Evolutionary conservation across 257 asterid genomes (phyloP).

Genomic region (Vinca minor): DNA sequence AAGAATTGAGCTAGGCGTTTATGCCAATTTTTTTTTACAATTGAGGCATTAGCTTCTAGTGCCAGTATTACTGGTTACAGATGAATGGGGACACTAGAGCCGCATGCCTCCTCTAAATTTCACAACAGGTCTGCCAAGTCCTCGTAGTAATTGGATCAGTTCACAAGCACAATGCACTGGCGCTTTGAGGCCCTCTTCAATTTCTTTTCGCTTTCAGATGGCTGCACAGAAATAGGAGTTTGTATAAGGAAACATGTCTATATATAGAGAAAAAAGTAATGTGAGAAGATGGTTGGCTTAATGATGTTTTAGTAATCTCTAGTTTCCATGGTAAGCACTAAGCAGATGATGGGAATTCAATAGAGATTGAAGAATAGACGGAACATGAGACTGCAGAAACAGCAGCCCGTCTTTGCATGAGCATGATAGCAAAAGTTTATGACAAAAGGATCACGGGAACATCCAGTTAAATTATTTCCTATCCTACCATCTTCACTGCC

Average conservation of each 20-base stretch:
- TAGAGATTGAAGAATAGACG: too few species aligned
- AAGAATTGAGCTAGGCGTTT: background rate
- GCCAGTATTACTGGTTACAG: slow-evolving; percentile 13
- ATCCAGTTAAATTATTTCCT: too few species aligned
- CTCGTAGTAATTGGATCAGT: slow-evolving; percentile 20
- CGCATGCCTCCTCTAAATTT: background rate
- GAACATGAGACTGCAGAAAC: too few species aligned
- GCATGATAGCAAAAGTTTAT: too few species aligned
- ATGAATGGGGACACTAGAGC: background rate
- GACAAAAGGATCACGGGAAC: background rate
- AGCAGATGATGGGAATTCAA: too few species aligned
- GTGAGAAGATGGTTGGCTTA: background rate
- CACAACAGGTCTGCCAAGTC: slow-evolving; percentile 8
- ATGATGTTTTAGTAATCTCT: background rate
- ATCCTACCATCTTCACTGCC: background rate
- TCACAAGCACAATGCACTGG: slow-evolving; percentile 40
- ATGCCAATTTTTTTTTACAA: slow-evolving; percentile 13
- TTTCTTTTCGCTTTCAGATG: slow-evolving; percentile 37
- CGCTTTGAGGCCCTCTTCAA: slow-evolving; percentile 39
- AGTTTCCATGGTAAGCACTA: too few species aligned
- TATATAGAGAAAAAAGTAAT: background rate
- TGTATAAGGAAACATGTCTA: background rate
- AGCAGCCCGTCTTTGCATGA: background rate
- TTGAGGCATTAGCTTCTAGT: slow-evolving; percentile 9
- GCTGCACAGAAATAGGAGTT: slow-evolving; percentile 29